A percentile compares a stretch with the other conserved stretches of the same genome.
Conservation (phyloP, 352 stramenopile species). For the Pythium insidiosum region DNA sequence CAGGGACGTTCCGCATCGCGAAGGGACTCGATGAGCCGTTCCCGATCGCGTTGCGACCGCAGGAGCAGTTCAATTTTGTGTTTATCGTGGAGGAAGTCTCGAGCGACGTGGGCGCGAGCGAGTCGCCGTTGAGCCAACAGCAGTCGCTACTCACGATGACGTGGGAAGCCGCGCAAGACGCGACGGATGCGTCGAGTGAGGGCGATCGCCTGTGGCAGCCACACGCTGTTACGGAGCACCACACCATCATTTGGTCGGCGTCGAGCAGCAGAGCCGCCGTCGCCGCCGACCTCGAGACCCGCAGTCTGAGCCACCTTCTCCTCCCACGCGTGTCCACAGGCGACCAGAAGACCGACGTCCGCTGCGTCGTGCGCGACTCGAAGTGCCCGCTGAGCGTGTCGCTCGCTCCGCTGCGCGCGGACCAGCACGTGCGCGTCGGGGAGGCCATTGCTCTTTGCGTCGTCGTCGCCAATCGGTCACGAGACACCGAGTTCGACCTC, state of each 20-base stretch:
- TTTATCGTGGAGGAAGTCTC: constrained; percentile 10
- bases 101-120: neutral
- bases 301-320: neutral
- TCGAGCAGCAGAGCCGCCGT: constrained; percentile 4
- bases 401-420: constrained; percentile 21
- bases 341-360: neutral
- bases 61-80: constrained; percentile 60
- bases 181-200: neutral
- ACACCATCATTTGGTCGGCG: constrained; percentile 60
- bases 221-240: constrained; percentile 44
- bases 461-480: constrained; percentile 45
- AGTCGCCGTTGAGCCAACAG: constrained; percentile 7
- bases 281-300: neutral
- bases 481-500: constrained; percentile 45
- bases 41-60: constrained; percentile 37
- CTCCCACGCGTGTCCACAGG: constrained; percentile 1
- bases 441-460: constrained; percentile 31
- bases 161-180: constrained; percentile 29
- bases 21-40: constrained; percentile 31
- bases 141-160: constrained; percentile 56
- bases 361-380: constrained; percentile 17
- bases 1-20: constrained; percentile 1
- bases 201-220: constrained; percentile 9
- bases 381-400: constrained; percentile 33
- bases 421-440: constrained; percentile 9